phyloP scores from a whole-genome alignment of 805 yeast genomes.

The Starmerella scarabaei region DNA sequence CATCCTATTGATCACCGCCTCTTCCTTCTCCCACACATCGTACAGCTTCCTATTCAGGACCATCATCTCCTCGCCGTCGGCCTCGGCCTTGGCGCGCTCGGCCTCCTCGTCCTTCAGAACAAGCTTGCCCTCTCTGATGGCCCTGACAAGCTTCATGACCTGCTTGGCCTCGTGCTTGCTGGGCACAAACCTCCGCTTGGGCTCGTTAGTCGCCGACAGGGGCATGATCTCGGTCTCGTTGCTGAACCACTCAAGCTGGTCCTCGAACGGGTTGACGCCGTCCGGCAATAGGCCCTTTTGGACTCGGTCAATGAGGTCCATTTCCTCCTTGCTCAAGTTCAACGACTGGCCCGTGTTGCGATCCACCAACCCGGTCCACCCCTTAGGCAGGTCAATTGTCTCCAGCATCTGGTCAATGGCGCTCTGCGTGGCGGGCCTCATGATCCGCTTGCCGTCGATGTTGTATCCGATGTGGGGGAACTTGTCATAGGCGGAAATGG shows the following conservation, averaged over 20 bases:
- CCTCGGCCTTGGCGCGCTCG: constrained; percentile 26
- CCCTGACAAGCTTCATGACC: constrained; percentile 89
- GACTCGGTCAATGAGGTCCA: constrained; percentile 74
- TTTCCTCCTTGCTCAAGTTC: constrained; percentile 74
- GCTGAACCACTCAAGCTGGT: constrained; percentile 92
- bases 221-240: constrained; percentile 71
- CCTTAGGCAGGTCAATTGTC: constrained; percentile 86
- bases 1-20: constrained; percentile 56
- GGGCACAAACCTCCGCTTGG: constrained; percentile 92
- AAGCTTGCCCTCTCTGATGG: constrained; percentile 92
- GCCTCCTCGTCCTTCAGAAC: constrained; percentile 54
- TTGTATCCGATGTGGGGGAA: constrained; percentile 96
- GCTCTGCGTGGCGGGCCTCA: constrained; percentile 96
- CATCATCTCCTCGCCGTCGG: constrained; percentile 36
- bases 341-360: constrained; percentile 74
- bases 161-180: constrained; percentile 94
- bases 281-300: constrained; percentile 77
- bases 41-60: constrained; percentile 29
- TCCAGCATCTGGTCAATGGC: constrained; percentile 86
- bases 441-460: constrained; percentile 92
- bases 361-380: constrained; percentile 96
- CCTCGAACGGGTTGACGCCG: constrained; percentile 82
- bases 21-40: constrained; percentile 75
- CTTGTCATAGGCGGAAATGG: constrained; percentile 86
- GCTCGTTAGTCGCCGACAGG: constrained; percentile 85